Base-by-base conservation (phyloP, 345 rosid species). In the Ailanthus altissimus region DNA sequence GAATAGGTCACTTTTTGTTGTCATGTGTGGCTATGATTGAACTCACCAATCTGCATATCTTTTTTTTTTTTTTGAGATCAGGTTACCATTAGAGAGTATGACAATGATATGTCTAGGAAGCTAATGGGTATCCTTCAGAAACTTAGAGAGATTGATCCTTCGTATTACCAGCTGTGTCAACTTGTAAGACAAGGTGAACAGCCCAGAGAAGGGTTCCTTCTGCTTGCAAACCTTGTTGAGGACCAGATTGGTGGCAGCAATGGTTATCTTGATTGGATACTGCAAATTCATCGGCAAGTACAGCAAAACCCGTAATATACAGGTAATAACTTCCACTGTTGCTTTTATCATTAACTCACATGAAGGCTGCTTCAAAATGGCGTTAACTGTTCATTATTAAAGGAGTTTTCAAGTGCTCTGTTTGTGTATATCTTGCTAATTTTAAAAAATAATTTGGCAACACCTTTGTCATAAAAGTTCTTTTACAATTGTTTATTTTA, bases 131-230 rank as follows among this genome's bases (percentile, higher is more conserved):
- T 92, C 66, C 74, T 97, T 58, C 88, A 89, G 85, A 90, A 88
- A 79, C 70, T 94, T 73, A 86, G 98, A 84, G 96, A 88, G 76
- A 77, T 74, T 18, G 97, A 97, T 76, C 88, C 78, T 67, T 91
- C 97, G 2, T 92, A 90, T 81, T 84, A 94, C 80, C 97, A 88
- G 79, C 81, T 88, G 72, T 81, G 94, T 70, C 82, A 86, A 75
- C 94, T 94, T 60, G 94, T 94, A 20, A 90, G 99, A 64, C 98
- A 97, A 89, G 98, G 99, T 74, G 98, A 97, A 73, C 99, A 97
- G 82, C 98, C 98, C 45, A 88, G 98, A 81, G 98, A 97, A 88
- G 99, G 96, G 46, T 86, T 85, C 75, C 84, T 92, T 80, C 89
- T 97, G 32, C 97, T 92, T 60, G 77, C 88, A 56, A 90, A 91